Conservation (phyloP, 192 early-diverging fungal genomes). For the Lobosporangium transversale region DNA sequence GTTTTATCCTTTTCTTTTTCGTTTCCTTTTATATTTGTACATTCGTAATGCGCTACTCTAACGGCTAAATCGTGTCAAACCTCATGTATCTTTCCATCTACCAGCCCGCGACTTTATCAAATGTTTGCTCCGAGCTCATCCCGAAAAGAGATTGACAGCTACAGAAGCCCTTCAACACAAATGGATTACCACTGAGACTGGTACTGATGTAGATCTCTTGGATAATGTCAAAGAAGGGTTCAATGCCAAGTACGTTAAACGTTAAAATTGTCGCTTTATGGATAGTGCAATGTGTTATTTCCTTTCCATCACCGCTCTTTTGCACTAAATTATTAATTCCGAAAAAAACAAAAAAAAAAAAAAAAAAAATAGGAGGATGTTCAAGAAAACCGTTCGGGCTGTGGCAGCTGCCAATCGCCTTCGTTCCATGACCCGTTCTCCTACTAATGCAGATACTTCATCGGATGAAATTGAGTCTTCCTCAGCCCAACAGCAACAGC, state of each 20-base stretch:
- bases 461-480: neutral
- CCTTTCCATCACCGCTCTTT: neutral
- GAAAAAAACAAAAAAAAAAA: too few species aligned
- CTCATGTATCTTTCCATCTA: neutral
- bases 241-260: constrained; percentile 57
- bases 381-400: constrained; percentile 71
- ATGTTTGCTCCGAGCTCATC: constrained; percentile 72
- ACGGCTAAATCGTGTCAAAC: too few species aligned
- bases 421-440: constrained; percentile 31
- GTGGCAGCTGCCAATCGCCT: constrained; percentile 70
- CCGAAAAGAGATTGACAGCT: constrained; percentile 78
- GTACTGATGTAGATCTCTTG: constrained; percentile 82
- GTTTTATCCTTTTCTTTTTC: neutral
- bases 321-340: too few species aligned
- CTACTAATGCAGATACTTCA: neutral
- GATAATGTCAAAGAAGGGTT: constrained; percentile 83
- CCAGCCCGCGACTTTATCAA: constrained; percentile 85
- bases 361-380: constrained; percentile 55
- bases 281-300: neutral
- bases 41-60: too few species aligned
- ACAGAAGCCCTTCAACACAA: constrained; percentile 84
- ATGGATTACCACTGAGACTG: constrained; percentile 78
- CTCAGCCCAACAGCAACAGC: neutral
- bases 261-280: neutral
- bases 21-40: neutral